Conservation (phyloP, 345 rosid genomes). For the Gossypium rotundifolium region DNA sequence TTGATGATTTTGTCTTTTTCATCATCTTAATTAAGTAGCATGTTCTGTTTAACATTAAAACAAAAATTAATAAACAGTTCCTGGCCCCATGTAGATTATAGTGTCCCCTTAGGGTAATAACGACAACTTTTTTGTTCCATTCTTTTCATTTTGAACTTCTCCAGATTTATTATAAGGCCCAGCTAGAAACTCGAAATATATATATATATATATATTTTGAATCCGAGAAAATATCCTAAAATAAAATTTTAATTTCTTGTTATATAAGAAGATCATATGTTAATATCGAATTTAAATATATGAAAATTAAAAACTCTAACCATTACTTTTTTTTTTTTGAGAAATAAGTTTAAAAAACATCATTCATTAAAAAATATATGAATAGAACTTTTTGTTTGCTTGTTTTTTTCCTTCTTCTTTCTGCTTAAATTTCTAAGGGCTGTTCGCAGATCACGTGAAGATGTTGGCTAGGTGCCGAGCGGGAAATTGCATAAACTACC, state of each 20-base stretch:
- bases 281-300: background rate
- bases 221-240: background rate
- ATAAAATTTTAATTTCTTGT: background rate
- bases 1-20: background rate
- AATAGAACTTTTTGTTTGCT: background rate
- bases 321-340: background rate
- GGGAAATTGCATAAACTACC: background rate
- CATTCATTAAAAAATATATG: background rate
- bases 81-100: background rate
- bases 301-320: no score
- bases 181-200: background rate
- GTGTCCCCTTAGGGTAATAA: background rate
- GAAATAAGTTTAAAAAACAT: background rate
- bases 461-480: background rate
- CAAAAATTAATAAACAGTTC: background rate
- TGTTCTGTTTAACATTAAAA: background rate
- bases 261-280: background rate
- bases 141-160: background rate
- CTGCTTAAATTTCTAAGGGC: background rate
- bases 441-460: slow-evolving; percentile 6
- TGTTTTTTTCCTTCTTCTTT: no score
- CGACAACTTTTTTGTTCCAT: background rate
- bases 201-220: background rate
- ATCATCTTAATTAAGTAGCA: background rate
- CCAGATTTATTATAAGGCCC: background rate